These are phyloP conservation scores for Plantago major DNA, from an alignment of 257 asterid species.

Conservation along the genomic window DNA sequence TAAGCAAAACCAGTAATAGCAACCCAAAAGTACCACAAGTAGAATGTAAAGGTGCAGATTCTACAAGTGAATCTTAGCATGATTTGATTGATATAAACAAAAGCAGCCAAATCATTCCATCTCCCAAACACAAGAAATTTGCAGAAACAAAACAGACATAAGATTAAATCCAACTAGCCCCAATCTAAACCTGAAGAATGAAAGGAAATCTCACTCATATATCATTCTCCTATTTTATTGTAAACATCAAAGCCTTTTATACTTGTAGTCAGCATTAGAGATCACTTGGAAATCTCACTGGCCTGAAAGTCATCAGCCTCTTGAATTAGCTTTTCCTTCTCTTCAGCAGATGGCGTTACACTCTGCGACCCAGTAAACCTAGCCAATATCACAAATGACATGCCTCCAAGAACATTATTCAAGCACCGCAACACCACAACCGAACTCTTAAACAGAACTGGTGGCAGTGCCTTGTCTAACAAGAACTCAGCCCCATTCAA, in stretches of 20 bases:
- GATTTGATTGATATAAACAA: constrained; percentile 1
- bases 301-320: constrained; percentile 25
- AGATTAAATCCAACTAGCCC: neutral
- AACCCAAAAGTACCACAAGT: no score
- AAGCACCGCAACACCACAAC: constrained; percentile 75
- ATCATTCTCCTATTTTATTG: neutral
- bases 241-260: neutral
- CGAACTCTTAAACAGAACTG: constrained; percentile 57
- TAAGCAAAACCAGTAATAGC: no score
- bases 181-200: neutral
- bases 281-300: constrained; percentile 33
- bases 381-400: constrained; percentile 79
- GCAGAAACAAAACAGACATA: neutral
- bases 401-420: constrained; percentile 81
- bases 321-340: constrained; percentile 40
- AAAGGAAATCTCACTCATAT: neutral
- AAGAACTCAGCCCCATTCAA: constrained; percentile 73
- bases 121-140: neutral
- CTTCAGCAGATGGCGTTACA: constrained; percentile 30
- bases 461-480: constrained; percentile 58
- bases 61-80: neutral
- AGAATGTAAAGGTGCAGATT: no score
- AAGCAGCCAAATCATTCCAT: neutral
- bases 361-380: constrained; percentile 85
- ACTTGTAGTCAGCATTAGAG: neutral